phyloP scores from a whole-genome alignment of 305 asterid species.

The Fraxinus nigra region DNA sequence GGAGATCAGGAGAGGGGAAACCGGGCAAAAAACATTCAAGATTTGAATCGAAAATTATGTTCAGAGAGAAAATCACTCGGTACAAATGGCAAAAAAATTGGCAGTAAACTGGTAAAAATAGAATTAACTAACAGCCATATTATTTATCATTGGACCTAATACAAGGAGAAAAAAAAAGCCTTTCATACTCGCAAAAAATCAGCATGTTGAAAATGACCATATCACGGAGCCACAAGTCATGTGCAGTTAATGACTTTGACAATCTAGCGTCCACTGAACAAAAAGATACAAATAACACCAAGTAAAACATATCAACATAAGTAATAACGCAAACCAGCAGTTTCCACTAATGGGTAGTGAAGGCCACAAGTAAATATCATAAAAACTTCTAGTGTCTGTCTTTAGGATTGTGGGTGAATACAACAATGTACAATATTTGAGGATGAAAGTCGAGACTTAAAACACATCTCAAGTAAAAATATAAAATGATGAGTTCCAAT shows the following conservation, averaged over 20 bases:
- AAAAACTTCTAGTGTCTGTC: constrained; percentile 1
- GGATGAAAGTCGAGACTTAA: neutral
- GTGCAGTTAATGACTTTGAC: neutral
- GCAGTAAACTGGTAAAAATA: neutral
- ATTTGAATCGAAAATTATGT: neutral
- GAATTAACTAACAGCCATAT: neutral
- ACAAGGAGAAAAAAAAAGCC: neutral
- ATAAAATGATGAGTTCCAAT: neutral
- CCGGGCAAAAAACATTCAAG: neutral
- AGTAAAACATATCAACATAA: neutral
- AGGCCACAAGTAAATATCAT: neutral
- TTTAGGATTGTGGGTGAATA: neutral
- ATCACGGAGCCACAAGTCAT: neutral
- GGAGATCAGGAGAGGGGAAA: constrained; percentile 1
- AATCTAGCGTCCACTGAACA: neutral
- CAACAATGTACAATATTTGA: neutral
- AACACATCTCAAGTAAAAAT: neutral
- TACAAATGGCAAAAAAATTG: neutral
- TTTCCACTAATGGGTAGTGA: neutral
- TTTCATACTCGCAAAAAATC: neutral
- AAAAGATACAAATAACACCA: neutral
- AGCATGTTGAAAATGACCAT: constrained; percentile 3
- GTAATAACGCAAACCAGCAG: neutral
- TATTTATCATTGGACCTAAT: neutral
- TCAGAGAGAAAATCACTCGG: neutral